Percentiles rank a stretch among this genome's conserved stretches.
Conservation (phyloP, 495 filamentous ascomycete genomes). For the Aspergillus bridgeri region DNA sequence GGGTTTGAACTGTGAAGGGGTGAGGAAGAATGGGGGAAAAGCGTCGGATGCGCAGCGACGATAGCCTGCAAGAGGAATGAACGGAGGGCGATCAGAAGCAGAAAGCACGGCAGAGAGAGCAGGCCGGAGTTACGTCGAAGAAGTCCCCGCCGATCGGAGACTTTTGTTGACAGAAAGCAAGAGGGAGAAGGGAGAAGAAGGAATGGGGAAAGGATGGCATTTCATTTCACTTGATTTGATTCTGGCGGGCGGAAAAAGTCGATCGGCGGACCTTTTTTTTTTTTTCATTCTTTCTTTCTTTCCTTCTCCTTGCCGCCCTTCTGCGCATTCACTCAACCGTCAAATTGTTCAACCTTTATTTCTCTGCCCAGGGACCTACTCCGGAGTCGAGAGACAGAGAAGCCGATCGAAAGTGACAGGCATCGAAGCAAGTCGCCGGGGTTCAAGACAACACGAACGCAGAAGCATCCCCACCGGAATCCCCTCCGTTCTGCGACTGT, state of each 20-base stretch:
- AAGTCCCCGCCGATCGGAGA: background rate
- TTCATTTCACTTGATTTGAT: background rate
- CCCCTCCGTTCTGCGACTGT: background rate
- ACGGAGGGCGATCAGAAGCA: background rate
- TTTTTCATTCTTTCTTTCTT: background rate
- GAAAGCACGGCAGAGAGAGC: too few relatives aligned
- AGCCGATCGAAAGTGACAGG: background rate
- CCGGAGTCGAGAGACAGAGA: background rate
- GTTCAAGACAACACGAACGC: background rate
- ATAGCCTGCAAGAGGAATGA: background rate
- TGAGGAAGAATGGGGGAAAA: too few relatives aligned
- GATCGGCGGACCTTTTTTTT: background rate
- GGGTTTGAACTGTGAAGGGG: background rate
- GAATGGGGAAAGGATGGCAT: background rate
- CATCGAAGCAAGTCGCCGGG: background rate
- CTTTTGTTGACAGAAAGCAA: background rate
- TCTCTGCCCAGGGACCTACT: too few relatives aligned
- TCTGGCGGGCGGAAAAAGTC: conserved; percentile 1
- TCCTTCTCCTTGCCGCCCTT: background rate
- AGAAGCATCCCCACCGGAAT: background rate
- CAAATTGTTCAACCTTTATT: conserved; percentile 6
- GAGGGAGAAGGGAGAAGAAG: too few relatives aligned
- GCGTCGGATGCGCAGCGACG: too few relatives aligned
- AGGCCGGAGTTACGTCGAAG: background rate
- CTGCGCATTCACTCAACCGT: conserved; percentile 1